A percentile compares a stretch with the other conserved stretches of the same genome.
phyloP scores from a whole-genome alignment of 148 eudicot species.

The Chenopodium album region DNA sequence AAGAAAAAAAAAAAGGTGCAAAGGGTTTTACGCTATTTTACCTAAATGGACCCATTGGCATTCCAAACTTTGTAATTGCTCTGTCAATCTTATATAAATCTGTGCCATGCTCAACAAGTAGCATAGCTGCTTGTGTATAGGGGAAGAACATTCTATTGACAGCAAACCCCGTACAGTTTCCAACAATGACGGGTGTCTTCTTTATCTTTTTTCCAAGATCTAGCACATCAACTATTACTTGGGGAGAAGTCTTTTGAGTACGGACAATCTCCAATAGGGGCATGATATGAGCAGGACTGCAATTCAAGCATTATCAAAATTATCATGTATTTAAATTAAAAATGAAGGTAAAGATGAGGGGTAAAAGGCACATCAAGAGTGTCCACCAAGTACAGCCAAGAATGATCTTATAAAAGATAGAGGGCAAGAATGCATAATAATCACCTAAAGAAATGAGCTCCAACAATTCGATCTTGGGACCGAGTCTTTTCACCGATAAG shows the following conservation, averaged over 20 bases:
- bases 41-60: conserved; percentile 99
- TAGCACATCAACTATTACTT: conserved; percentile 77
- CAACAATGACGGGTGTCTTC: conserved; percentile 92
- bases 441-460: conserved; percentile 96
- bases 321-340: not conserved
- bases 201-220: conserved; percentile 87
- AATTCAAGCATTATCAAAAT: conserved; percentile 21
- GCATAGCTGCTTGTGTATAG: conserved; percentile 77
- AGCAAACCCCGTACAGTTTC: conserved; percentile 98
- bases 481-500: conserved; percentile 82
- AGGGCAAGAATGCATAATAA: not conserved
- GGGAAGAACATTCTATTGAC: conserved; percentile 95
- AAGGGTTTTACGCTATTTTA: conserved; percentile 17
- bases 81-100: conserved; percentile 75
- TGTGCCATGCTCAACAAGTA: conserved; percentile 81
- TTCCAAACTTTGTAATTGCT: conserved; percentile 83
- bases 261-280: conserved; percentile 96
- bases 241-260: conserved; percentile 83
- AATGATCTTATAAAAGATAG: too few relatives aligned
- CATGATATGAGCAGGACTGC: conserved; percentile 97
- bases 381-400: not conserved
- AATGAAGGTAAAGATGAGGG: conserved; percentile 1
- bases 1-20: not conserved
- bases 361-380: not conserved
- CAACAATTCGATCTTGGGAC: conserved; percentile 81